Evolutionary conservation across 169 alveolate genomes (phyloP), one percentile per base, ranked within the genome.

Genomic region (Pseudocohnilembus persalinus): DNA sequence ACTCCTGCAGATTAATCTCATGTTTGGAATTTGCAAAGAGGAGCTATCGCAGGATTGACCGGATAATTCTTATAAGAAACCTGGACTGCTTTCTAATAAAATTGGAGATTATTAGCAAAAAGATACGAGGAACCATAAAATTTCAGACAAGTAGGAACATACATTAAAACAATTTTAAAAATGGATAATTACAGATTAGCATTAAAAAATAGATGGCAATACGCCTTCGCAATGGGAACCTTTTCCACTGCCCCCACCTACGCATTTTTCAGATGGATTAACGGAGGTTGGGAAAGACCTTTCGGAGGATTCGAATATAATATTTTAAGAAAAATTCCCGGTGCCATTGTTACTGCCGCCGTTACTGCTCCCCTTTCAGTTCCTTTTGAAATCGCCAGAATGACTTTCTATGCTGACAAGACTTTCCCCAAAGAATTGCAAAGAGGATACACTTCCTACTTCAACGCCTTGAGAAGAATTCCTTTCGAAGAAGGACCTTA

Each of bases 401-500:
- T 89, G 80, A 93, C 95, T 34, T 92, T 89, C 73, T 92, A 88
- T 78, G 95, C 93, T 63, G 95, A 92, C 84, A 89, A 88, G 64
- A 89, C 95, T 24, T 92, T 92, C 92, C 95, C 95, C 25, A 75
- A 84, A 29, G 95, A 92, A 85, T 78, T 92, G 29, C 81, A 92
- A 89, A 83, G 90, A 76, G 89, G 89, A 76, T 92, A 92, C 77
- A 76, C 93, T 26, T 87, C 90, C 16, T 92, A 90, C 29, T 83
- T 89, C 27, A 86, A 87, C 75, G 95, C 95, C 63, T 81, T 92
- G 24, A 29, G 82, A n/a, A 89, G 95, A 85, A 92, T 92, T 35
- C 95, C 95, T 64, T 87, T 92, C 33, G 95, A 92, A 81, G 93
- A 92, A 82, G 95, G 95, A 1, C 93, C 95, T 32, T 84, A 88